Conservation (phyloP, 2,329 filamentous ascomycete species). For the Spiromastix sp. region DNA sequence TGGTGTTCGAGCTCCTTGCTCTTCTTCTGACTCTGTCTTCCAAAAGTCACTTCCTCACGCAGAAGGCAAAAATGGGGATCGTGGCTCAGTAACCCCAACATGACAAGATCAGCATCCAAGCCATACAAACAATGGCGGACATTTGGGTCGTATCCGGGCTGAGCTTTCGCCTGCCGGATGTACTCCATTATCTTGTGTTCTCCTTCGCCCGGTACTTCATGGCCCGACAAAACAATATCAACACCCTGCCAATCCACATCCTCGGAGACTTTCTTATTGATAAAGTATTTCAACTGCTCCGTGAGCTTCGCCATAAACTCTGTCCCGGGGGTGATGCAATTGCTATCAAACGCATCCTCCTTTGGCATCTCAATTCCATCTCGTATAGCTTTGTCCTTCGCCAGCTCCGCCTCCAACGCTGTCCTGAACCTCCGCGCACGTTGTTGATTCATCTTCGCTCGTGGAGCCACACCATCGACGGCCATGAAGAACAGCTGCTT, state of each 20-base stretch:
- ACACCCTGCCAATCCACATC: slow-evolving; percentile 96
- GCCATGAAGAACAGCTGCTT: slow-evolving; percentile 99
- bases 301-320: slow-evolving; percentile 97
- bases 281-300: slow-evolving; percentile 90
- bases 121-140: slow-evolving; percentile 95
- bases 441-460: slow-evolving; percentile 99
- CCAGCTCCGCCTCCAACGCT: slow-evolving; percentile 78
- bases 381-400: slow-evolving; percentile 80
- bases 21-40: slow-evolving; percentile 74
- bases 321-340: slow-evolving; percentile 94
- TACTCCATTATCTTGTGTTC: slow-evolving; percentile 99
- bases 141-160: slow-evolving; percentile 85
- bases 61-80: slow-evolving; percentile 97
- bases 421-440: slow-evolving; percentile 90
- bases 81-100: slow-evolving; percentile 93
- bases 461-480: slow-evolving; percentile 91
- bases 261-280: slow-evolving; percentile 97
- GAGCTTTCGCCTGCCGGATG: slow-evolving; percentile 92
- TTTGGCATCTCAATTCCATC: slow-evolving; percentile 90
- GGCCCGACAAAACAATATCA: slow-evolving; percentile 89
- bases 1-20: slow-evolving; percentile 96
- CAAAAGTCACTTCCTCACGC: slow-evolving; percentile 96
- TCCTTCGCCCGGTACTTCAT: slow-evolving; percentile 95
- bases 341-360: slow-evolving; percentile 94
- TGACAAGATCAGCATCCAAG: slow-evolving; percentile 93